Evolutionary conservation across 495 filamentous ascomycete genomes (phyloP).

Genomic region (Hypoxylon lienhwacheense): DNA sequence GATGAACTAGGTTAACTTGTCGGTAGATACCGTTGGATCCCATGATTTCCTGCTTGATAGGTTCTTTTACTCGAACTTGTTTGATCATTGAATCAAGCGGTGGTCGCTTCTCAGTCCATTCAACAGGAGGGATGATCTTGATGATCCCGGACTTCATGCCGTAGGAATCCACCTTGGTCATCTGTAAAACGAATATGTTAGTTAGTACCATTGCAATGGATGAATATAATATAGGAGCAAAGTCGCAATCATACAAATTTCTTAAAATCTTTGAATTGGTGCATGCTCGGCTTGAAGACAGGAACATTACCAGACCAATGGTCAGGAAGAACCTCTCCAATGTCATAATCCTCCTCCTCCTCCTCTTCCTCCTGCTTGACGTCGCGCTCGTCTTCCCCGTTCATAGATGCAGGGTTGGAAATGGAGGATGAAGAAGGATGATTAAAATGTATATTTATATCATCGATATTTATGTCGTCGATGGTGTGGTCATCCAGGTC

Average conservation of each 20-base stretch:
- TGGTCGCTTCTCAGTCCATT: conserved; percentile 85
- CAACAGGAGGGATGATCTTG: conserved; percentile 90
- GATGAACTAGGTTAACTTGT: conserved; percentile 93
- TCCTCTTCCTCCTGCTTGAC: conserved; percentile 41
- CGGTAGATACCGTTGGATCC: conserved; percentile 91
- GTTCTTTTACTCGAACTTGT: conserved; percentile 89
- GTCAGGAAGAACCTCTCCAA: conserved; percentile 73
- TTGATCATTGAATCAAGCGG: conserved; percentile 83
- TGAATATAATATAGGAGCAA: conserved; percentile 1
- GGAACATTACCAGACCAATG: conserved; percentile 91
- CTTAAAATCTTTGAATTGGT: conserved; percentile 90
- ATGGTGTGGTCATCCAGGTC: conserved; percentile 52
- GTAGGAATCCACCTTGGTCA: conserved; percentile 85
- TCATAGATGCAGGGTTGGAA: conserved; percentile 8
- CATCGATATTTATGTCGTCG: conserved; percentile 37
- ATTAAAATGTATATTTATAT: conserved; percentile 26
- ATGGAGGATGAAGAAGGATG: conserved; percentile 29
- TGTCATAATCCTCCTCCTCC: conserved; percentile 64
- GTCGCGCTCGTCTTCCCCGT: conserved; percentile 20
- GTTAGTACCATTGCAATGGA: conserved; percentile 13
- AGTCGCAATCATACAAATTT: conserved; percentile 59
- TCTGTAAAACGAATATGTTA: conserved; percentile 41
- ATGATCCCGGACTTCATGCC: conserved; percentile 97
- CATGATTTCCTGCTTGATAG: conserved; percentile 96
- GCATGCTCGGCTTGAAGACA: conserved; percentile 93